These are phyloP conservation scores for Hypomontagnella monticulosa DNA, from an alignment of 495 filamentous ascomycete genomes.

Conservation along the genomic window DNA sequence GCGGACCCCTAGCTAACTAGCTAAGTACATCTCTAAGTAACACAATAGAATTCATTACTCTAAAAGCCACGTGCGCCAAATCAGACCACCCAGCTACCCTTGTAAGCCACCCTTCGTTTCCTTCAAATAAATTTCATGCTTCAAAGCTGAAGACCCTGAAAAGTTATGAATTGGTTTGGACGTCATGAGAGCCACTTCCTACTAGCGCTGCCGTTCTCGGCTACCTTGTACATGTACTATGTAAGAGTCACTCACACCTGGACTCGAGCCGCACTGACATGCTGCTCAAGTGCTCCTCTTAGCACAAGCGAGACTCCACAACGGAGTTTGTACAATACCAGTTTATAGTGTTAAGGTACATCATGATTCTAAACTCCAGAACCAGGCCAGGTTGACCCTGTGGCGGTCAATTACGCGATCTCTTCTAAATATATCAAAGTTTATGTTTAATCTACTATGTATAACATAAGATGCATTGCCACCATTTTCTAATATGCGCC, in stretches of 20 bases:
- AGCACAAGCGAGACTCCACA: no score
- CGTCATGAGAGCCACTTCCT: neutral
- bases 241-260: no score
- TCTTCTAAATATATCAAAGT: conserved; percentile 32
- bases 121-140: conserved; percentile 6
- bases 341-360: conserved; percentile 14
- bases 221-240: no score
- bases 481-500: conserved; percentile 4
- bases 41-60: neutral
- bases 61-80: conserved; percentile 26
- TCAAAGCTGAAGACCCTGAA: neutral
- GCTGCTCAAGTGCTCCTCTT: neutral
- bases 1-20: no score
- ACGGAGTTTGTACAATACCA: neutral
- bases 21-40: no score
- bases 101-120: neutral
- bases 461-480: neutral
- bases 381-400: conserved; percentile 19
- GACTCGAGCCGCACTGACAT: conserved; percentile 21
- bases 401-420: conserved; percentile 16
- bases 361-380: conserved; percentile 1
- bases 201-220: conserved; percentile 17
- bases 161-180: conserved; percentile 5
- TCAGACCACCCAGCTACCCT: conserved; percentile 17
- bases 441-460: neutral